These are phyloP conservation scores for Lyophyllum shimeji DNA, from an alignment of 768 basidiomycete genomes.

Conservation along the genomic window DNA sequence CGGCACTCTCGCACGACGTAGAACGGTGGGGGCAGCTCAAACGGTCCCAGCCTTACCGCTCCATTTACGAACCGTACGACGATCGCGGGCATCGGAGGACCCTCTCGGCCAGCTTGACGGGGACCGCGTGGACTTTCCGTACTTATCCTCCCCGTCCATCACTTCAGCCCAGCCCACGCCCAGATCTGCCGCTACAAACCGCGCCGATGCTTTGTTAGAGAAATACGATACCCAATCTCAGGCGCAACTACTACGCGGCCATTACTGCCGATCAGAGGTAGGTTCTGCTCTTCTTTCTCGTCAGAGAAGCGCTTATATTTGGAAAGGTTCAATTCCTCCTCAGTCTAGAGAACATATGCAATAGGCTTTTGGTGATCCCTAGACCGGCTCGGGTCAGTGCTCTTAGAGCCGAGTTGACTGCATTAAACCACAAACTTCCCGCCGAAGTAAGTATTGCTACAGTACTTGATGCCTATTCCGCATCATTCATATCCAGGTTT, in stretches of 20 bases:
- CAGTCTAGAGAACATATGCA: conserved; percentile 88
- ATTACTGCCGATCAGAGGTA: conserved; percentile 89
- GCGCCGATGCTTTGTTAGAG: conserved; percentile 58
- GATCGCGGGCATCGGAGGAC: conserved; percentile 65
- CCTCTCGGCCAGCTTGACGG: conserved; percentile 71
- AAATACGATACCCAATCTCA: conserved; percentile 71
- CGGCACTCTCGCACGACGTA: conserved; percentile 34
- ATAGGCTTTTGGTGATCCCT: conserved; percentile 87
- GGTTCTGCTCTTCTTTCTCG: conserved; percentile 21
- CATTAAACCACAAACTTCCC: conserved; percentile 92
- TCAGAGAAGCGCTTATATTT: conserved; percentile 7
- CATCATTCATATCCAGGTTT: conserved; percentile 48
- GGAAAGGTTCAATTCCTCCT: conserved; percentile 81
- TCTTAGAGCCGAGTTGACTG: conserved; percentile 93
- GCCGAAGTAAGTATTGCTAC: conserved; percentile 69
- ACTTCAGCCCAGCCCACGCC: conserved; percentile 44
- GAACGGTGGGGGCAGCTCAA: conserved; percentile 63
- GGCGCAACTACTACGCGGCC: conserved; percentile 71
- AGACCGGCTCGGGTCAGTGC: conserved; percentile 94
- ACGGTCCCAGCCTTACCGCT: conserved; percentile 74
- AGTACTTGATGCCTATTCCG: neutral
- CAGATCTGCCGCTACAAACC: conserved; percentile 42
- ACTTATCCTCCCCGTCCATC: conserved; percentile 73
- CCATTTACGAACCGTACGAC: conserved; percentile 51
- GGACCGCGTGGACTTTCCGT: conserved; percentile 45